Evolutionary conservation across 176 grass and related monocot species (phyloP).

Genomic region (Zea mays): Zm-B73-REFERENCE-NAM-5.0 NC_050098.1:234163001-234163500

Average conservation of each 20-base stretch:
- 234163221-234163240: not conserved
- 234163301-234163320: not conserved
- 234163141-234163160: not conserved
- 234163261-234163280: not conserved
- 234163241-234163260: not conserved
- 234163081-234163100: not conserved
- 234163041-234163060: not conserved
- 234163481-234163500: not conserved
- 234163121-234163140: not conserved
- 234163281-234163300: not conserved
- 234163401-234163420: not conserved
- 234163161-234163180: not conserved
- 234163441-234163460: not conserved
- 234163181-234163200: not conserved
- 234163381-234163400: not conserved
- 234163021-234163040: constrained; percentile 4
- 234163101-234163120: not conserved
- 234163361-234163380: not conserved
- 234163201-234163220: not conserved
- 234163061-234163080: not conserved
- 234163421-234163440: not conserved
- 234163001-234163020: not conserved
- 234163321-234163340: constrained; percentile 2
- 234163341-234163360: not conserved
- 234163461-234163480: constrained; percentile 20